phyloP scores from a whole-genome alignment of 345 rosid species.

The Pseudoturritis turrita region DNA sequence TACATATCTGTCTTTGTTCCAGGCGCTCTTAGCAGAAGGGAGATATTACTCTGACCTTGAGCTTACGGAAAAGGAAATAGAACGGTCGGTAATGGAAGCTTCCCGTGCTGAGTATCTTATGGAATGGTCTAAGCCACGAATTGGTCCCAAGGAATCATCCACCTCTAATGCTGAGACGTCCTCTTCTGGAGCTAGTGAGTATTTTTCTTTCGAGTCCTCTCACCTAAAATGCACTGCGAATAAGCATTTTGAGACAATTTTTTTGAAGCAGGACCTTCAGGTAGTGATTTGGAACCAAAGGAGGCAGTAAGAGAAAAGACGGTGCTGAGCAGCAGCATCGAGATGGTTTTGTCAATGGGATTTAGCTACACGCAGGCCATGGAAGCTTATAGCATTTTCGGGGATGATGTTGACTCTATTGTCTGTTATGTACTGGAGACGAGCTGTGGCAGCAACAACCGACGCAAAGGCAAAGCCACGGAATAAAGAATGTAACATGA shows the following conservation, averaged over 20 bases:
- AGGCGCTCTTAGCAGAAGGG: constrained; percentile 96
- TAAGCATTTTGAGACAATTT: background rate
- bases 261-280: constrained; percentile 56
- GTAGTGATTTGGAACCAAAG: constrained; percentile 42
- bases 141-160: constrained; percentile 62
- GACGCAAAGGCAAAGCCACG: constrained; percentile 50
- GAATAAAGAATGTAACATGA: constrained; percentile 46
- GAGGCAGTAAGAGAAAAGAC: constrained; percentile 38
- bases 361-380: constrained; percentile 82
- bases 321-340: constrained; percentile 63
- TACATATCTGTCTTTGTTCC: constrained; percentile 18
- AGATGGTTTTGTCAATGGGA: constrained; percentile 87
- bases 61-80: constrained; percentile 95
- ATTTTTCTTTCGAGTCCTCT: background rate
- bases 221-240: background rate
- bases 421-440: constrained; percentile 88
- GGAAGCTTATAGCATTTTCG: constrained; percentile 92
- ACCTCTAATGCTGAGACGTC: constrained; percentile 86
- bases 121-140: constrained; percentile 61
- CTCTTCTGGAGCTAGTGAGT: constrained; percentile 94
- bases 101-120: constrained; percentile 96
- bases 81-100: constrained; percentile 90
- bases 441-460: constrained; percentile 43
- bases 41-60: constrained; percentile 79
- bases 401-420: constrained; percentile 94